Conservation (phyloP, 345 rosid species). For the Salix purpurea region DNA sequence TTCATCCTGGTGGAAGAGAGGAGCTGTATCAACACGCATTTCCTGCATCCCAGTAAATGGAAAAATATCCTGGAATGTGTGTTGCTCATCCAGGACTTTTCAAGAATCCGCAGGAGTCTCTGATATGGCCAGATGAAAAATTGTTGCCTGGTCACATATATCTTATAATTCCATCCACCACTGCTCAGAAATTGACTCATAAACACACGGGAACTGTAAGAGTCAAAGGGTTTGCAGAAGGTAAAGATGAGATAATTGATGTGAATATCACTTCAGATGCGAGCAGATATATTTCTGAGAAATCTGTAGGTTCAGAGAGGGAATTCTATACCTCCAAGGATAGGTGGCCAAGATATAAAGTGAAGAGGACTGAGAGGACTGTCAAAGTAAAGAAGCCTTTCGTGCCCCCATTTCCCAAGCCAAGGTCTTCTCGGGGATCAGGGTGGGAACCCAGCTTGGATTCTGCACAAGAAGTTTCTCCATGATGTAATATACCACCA, state of each 20-base stretch:
- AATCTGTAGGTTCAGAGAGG: slow-evolving; percentile 36
- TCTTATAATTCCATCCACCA: slow-evolving; percentile 42
- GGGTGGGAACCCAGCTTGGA: slow-evolving; percentile 55
- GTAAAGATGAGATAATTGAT: slow-evolving; percentile 19
- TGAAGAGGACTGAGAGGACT: slow-evolving; percentile 21
- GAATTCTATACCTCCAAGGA: slow-evolving; percentile 40
- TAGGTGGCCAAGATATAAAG: slow-evolving; percentile 5
- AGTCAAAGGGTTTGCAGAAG: slow-evolving; percentile 11
- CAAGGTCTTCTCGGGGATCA: slow-evolving; percentile 9
- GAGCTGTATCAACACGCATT: slow-evolving; percentile 41
- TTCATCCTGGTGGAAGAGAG: slow-evolving; percentile 50
- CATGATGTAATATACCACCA: slow-evolving; percentile 19
- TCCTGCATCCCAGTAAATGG: slow-evolving; percentile 44
- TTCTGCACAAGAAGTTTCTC: slow-evolving; percentile 53
- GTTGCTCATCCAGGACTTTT: slow-evolving; percentile 54
- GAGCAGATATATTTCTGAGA: slow-evolving; percentile 22
- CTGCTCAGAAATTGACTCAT: slow-evolving; percentile 42
- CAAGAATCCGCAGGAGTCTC: slow-evolving; percentile 36
- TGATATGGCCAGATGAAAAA: slow-evolving; percentile 40
- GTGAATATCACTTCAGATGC: slow-evolving; percentile 34
- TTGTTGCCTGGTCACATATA: slow-evolving; percentile 50
- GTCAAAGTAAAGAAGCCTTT: slow-evolving; percentile 41
- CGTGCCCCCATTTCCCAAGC: slow-evolving; percentile 45
- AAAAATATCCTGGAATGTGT: slow-evolving; percentile 51
- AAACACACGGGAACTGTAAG: slow-evolving; percentile 21